A percentile compares a stretch with the other conserved stretches of the same genome.
These are phyloP conservation scores for Hymenoscyphus occultus DNA, from an alignment of 2,329 filamentous ascomycete genomes.

Conservation along the genomic window DNA sequence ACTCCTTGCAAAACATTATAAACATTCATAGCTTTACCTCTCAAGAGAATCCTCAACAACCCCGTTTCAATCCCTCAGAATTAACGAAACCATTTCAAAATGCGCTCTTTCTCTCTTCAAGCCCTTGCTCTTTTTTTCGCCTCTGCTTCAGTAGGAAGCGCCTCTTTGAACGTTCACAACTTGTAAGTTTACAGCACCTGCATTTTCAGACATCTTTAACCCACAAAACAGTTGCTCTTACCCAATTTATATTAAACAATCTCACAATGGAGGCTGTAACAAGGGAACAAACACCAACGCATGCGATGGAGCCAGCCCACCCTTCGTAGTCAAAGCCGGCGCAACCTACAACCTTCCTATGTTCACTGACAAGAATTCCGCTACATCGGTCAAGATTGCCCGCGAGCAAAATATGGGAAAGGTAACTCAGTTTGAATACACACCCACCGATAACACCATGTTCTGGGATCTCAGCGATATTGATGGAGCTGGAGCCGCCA, in stretches of 20 bases:
- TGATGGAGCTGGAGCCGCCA: constrained; percentile 10
- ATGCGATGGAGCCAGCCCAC: constrained; percentile 4
- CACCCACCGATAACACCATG: neutral
- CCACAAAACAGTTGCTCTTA: constrained; percentile 2
- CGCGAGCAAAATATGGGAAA: neutral
- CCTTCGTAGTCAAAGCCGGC: constrained; percentile 6
- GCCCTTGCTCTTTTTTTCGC: constrained; percentile 7
- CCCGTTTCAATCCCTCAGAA: neutral
- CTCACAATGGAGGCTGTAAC: constrained; percentile 14
- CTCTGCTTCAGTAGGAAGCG: constrained; percentile 8
- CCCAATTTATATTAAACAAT: constrained; percentile 7
- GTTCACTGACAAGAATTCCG: neutral
- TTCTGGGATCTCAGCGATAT: constrained; percentile 19
- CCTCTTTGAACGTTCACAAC: constrained; percentile 5
- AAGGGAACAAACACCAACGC: constrained; percentile 3
- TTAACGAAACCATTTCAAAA: neutral
- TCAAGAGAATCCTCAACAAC: neutral
- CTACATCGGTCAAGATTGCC: constrained; percentile 14
- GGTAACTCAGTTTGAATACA: constrained; percentile 19
- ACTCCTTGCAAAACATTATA: neutral
- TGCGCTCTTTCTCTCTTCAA: constrained; percentile 9
- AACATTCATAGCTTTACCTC: neutral
- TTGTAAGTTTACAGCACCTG: neutral
- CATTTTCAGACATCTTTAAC: neutral
- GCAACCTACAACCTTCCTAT: neutral